Percentiles rank a stretch among this genome's conserved stretches.
Evolutionary conservation across 2,329 filamentous ascomycete species (phyloP).

Genomic region (Apiospora hydei): DNA sequence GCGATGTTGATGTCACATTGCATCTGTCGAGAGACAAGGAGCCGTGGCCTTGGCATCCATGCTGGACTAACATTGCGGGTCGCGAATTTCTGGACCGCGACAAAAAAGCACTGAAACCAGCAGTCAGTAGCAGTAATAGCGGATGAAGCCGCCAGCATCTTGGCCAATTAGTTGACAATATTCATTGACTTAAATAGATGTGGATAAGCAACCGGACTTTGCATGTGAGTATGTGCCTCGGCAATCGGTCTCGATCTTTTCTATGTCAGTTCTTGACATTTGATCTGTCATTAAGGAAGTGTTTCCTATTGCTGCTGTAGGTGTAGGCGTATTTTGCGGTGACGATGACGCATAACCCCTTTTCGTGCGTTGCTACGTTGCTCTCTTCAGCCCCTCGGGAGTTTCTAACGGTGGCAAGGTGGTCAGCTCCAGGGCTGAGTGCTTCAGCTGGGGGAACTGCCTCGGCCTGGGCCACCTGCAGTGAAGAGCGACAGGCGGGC

Average conservation of each 20-base stretch:
- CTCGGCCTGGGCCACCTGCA: neutral
- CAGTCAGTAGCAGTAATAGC: neutral
- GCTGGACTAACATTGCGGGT: neutral
- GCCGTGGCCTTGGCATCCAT: neutral
- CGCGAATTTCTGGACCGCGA: neutral
- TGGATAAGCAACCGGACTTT: neutral
- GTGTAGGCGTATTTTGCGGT: neutral
- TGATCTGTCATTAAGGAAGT: neutral
- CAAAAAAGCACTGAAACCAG: neutral
- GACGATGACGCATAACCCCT: neutral
- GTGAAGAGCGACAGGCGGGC: neutral
- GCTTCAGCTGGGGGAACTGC: neutral
- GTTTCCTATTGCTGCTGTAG: too few species aligned
- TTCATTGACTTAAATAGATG: neutral
- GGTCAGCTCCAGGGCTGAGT: neutral
- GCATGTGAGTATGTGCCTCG: slow-evolving; percentile 3
- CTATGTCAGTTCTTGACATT: neutral
- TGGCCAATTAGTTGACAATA: neutral
- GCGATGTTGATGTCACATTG: neutral
- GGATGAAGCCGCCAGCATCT: neutral
- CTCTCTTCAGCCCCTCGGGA: neutral
- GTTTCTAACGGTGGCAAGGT: neutral
- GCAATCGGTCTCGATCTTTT: neutral
- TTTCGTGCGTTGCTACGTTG: neutral
- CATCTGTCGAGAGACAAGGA: neutral